These are phyloP conservation scores for Corymbia calophylla DNA, from an alignment of 441 rosid species.

Conservation along the genomic window DNA sequence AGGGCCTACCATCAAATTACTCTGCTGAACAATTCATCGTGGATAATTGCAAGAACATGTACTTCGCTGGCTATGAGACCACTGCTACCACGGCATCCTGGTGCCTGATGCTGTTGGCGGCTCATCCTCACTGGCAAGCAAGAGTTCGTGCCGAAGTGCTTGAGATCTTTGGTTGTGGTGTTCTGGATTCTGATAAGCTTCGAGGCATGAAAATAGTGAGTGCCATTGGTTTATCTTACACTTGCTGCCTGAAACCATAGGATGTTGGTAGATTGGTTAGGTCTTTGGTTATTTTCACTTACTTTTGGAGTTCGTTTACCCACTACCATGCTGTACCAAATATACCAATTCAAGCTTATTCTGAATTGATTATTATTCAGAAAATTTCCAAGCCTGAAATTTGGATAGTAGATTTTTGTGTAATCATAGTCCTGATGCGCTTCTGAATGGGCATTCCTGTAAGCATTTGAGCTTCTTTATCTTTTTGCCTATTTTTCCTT, in stretches of 20 bases:
- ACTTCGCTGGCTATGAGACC: slow-evolving; percentile 44
- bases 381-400: background rate
- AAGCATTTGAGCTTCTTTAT: background rate
- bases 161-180: background rate
- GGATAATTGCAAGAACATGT: slow-evolving; percentile 39
- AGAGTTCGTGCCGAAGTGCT: slow-evolving; percentile 25
- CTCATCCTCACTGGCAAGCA: slow-evolving; percentile 34
- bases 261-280: background rate
- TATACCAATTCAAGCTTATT: too few species aligned
- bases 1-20: background rate
- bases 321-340: background rate
- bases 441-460: background rate
- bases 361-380: background rate
- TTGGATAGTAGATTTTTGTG: background rate
- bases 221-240: background rate
- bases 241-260: background rate
- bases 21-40: slow-evolving; percentile 27
- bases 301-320: background rate
- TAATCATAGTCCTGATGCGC: background rate
- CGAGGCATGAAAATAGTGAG: slow-evolving; percentile 29
- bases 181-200: slow-evolving; percentile 22
- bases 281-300: background rate
- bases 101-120: slow-evolving; percentile 36
- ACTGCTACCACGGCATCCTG: slow-evolving; percentile 31
- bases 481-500: background rate